Evolutionary conservation across 768 basidiomycete genomes (phyloP), one percentile per base, ranked within the genome.

Genomic region (Coprinellus aureogranulatus): DNA sequence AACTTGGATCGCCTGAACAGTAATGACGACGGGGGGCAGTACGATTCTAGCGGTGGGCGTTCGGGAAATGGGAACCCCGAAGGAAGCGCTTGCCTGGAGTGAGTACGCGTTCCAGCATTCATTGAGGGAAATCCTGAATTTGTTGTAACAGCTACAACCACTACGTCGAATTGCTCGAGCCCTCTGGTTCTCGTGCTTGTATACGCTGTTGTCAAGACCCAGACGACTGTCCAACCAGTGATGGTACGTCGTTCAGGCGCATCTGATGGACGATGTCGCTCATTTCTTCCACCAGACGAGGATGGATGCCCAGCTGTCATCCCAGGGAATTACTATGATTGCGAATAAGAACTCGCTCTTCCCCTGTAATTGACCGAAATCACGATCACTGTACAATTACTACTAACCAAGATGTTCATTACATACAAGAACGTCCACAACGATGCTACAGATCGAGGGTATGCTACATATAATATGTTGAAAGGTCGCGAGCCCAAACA

Each of bases 121-220:
- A 41, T 18, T 53, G 48, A 1, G 27, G 23, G 16, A 6, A 37
- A 28, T 14, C 20, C 28, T 72, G 70, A 20, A 50, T 18, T 52
- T 18, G 18, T n/a, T 42, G 14, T 42, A 16, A 26, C 42, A 72
- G 71, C 23, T 85, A 82, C 65, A 83, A 83, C 37, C 81, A 84
- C 65, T 85, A 84, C 61, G 81, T 84, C 22, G 84, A 85, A 60
- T 68, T 84, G 18, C 73, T 84, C 26, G 84, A 85, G 64, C 84
- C 83, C 11, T 70, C 70, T 22, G 81, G 70, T 4, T 67, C 65
- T 2, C 74, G 84, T 2, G 83, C 82, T 6, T 85, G 84, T 66
- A 81, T 85, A 60, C 77, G 75, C 64, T 85, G 84, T 62, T 85
- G 84, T 62, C 79, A 83, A 51, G 76, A 83, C 58, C 68, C 73